These are phyloP conservation scores for Cutaneotrichosporon cyanovorans DNA, from an alignment of 1,284 basidiomycete species.

Conservation along the genomic window DNA sequence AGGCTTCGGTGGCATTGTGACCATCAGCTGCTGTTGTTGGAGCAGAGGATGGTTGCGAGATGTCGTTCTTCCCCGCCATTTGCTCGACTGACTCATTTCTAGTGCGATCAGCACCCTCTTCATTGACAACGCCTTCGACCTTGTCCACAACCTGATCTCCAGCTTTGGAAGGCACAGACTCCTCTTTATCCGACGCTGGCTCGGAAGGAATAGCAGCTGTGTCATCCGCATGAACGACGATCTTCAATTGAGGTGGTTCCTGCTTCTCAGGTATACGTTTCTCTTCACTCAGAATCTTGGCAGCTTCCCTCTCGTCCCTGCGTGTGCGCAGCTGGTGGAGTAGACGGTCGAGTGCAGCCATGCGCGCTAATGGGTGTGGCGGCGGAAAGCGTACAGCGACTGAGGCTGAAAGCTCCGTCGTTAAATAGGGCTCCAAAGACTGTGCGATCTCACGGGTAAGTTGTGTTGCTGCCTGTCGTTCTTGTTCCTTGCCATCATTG, in stretches of 20 bases:
- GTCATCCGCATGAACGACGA: conserved; percentile 3
- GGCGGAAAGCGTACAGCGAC: conserved; percentile 82
- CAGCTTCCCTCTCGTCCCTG: conserved; percentile 65
- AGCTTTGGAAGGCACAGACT: not conserved
- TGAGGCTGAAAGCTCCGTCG: conserved; percentile 81
- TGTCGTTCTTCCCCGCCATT: no score
- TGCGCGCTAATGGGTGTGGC: conserved; percentile 72
- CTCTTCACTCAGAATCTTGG: conserved; percentile 71
- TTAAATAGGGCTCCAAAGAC: conserved; percentile 70
- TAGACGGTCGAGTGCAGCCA: conserved; percentile 76
- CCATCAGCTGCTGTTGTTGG: no score
- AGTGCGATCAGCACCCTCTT: no score
- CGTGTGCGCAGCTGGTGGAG: conserved; percentile 59
- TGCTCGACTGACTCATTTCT: no score
- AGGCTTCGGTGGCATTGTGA: no score
- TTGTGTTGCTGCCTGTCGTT: conserved; percentile 51
- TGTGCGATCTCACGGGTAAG: conserved; percentile 53
- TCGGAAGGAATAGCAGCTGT: not conserved
- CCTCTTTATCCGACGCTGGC: not conserved
- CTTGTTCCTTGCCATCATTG: conserved; percentile 56
- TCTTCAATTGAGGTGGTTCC: conserved; percentile 14
- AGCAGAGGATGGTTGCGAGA: no score
- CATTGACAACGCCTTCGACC: not conserved
- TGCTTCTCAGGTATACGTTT: conserved; percentile 26
- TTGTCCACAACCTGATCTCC: not conserved